phyloP scores from a whole-genome alignment of 2,329 filamentous ascomycete genomes.

The Alternaria brassicae region DNA sequence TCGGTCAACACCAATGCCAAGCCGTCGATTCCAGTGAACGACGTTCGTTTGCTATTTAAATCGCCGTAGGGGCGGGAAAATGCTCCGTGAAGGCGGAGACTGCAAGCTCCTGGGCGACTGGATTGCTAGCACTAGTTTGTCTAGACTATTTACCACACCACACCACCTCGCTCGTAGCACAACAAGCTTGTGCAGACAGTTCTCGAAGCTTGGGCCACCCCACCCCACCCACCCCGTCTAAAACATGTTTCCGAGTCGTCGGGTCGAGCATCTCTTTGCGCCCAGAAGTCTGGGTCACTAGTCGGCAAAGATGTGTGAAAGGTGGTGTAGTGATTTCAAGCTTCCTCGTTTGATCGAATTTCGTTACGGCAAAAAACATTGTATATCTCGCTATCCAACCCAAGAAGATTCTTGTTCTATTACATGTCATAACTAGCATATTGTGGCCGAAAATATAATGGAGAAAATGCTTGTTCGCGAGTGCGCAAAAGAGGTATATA shows the following conservation, averaged over 20 bases:
- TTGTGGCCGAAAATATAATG: neutral
- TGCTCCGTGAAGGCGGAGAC: neutral
- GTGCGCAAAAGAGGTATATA: slow-evolving; percentile 9
- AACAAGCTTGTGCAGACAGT: neutral
- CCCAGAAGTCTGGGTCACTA: neutral
- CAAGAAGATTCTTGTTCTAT: neutral
- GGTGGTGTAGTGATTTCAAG: neutral
- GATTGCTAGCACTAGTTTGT: neutral
- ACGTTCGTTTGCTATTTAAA: neutral
- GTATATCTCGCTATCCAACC: slow-evolving; percentile 1
- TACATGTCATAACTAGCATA: neutral
- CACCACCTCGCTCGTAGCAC: neutral
- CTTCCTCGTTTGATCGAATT: neutral
- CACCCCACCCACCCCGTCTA: neutral
- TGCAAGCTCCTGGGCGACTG: neutral
- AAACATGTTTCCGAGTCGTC: neutral
- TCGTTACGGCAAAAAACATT: neutral
- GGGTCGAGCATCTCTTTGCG: neutral
- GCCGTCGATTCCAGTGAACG: slow-evolving; percentile 7
- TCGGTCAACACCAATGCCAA: neutral
- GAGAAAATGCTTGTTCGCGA: neutral
- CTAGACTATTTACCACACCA: neutral
- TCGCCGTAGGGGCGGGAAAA: slow-evolving; percentile 1
- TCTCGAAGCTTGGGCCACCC: neutral
- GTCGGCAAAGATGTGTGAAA: neutral